A percentile compares a stretch with the other conserved stretches of the same genome.
Evolutionary conservation across 495 filamentous ascomycete genomes (phyloP).

Genomic region (Trichodelitschia bisporula): DNA sequence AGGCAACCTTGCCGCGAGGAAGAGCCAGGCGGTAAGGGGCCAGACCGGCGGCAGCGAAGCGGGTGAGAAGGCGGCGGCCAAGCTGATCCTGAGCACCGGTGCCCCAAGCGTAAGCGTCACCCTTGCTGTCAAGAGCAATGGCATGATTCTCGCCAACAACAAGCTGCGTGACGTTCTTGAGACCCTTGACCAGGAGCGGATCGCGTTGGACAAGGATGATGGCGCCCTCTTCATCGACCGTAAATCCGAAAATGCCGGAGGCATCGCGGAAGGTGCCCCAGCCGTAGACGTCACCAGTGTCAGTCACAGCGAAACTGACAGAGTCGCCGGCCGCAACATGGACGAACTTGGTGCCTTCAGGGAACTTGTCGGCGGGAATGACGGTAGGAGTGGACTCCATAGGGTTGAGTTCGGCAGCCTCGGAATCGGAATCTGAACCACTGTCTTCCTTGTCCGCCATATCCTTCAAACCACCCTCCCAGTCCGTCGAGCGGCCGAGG

Average conservation of each 20-base stretch:
- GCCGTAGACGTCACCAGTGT: constrained; percentile 37
- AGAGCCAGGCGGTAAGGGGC: constrained; percentile 45
- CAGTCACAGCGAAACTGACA: constrained; percentile 36
- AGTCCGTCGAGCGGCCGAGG: constrained; percentile 34
- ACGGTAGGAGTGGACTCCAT: constrained; percentile 31
- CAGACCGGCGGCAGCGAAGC: constrained; percentile 32
- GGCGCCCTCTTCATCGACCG: constrained; percentile 24
- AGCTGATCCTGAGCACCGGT: constrained; percentile 51
- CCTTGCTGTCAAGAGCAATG: constrained; percentile 40
- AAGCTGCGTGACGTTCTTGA: constrained; percentile 38
- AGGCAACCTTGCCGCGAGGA: constrained; percentile 27
- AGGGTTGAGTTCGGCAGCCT: constrained; percentile 27
- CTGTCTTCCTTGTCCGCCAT: constrained; percentile 21
- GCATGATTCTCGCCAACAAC: constrained; percentile 44
- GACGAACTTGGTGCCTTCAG: constrained; percentile 27
- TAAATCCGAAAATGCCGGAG: constrained; percentile 41
- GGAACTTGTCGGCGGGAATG: constrained; percentile 21
- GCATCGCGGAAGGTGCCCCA: constrained; percentile 46
- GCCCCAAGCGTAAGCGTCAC: constrained; percentile 46
- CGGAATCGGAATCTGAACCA: constrained; percentile 25
- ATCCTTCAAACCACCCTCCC: constrained; percentile 34
- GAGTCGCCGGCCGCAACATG: constrained; percentile 38
- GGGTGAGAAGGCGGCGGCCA: constrained; percentile 40
- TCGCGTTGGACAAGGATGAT: constrained; percentile 14
- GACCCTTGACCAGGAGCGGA: constrained; percentile 23